Evolutionary conservation across 768 basidiomycete species (phyloP).

Genomic region (Fistulinella prunicolor): DNA sequence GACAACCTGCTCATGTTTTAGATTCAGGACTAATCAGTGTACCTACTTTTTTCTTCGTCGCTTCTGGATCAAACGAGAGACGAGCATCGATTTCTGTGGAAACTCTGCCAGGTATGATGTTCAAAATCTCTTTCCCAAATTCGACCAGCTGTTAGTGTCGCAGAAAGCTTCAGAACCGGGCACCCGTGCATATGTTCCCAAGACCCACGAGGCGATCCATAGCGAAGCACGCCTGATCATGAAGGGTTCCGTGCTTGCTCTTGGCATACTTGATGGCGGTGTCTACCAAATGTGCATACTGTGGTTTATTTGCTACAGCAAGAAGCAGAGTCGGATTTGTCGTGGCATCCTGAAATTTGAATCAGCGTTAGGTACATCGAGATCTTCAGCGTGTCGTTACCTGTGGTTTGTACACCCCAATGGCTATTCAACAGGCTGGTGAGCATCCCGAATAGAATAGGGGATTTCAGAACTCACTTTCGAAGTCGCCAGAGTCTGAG

Average conservation of each 20-base stretch:
- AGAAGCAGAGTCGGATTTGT: conserved; percentile 95
- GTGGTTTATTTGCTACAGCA: conserved; percentile 84
- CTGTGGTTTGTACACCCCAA: conserved; percentile 93
- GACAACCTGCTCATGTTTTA: too few species aligned
- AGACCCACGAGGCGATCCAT: conserved; percentile 77
- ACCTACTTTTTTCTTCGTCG: conserved; percentile 74
- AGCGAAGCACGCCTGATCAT: conserved; percentile 72
- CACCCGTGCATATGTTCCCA: neutral
- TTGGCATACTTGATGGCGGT: conserved; percentile 70
- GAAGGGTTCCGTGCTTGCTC: conserved; percentile 69
- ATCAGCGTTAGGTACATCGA: neutral
- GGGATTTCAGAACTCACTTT: conserved; percentile 42
- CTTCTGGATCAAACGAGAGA: conserved; percentile 90
- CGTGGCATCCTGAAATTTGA: conserved; percentile 66
- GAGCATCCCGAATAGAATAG: conserved; percentile 15
- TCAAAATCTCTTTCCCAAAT: conserved; percentile 91
- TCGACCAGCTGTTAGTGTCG: conserved; percentile 75
- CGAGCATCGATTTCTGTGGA: conserved; percentile 98
- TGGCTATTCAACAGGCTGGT: conserved; percentile 47
- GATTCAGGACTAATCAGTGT: too few species aligned
- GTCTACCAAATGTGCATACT: conserved; percentile 75
- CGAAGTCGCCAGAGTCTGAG: conserved; percentile 94
- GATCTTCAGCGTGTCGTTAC: conserved; percentile 35
- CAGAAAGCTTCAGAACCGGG: neutral
- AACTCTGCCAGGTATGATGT: conserved; percentile 93